Evolutionary conservation across 2,329 filamentous ascomycete species (phyloP).

Genomic region (Zasmidium cellare): DNA sequence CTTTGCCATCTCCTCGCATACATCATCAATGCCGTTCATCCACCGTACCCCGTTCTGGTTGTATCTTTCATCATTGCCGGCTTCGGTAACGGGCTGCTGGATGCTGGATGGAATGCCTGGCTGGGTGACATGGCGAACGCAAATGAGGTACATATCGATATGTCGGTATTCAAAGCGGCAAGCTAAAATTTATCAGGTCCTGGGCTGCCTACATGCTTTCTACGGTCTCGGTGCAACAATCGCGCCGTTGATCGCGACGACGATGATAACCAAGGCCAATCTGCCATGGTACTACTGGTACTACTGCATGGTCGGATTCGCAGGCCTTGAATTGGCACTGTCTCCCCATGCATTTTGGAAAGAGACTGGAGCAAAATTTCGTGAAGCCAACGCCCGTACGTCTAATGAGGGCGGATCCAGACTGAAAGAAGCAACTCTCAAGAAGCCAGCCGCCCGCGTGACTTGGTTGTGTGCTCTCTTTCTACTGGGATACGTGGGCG

Average conservation of each 20-base stretch:
- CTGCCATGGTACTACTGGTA: constrained; percentile 73
- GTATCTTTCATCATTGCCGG: constrained; percentile 66
- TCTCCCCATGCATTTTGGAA: constrained; percentile 62
- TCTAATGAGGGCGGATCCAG: constrained; percentile 48
- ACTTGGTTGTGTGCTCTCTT: constrained; percentile 76
- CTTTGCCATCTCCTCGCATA: constrained; percentile 65
- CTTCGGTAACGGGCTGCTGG: constrained; percentile 70
- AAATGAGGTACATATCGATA: constrained; percentile 2
- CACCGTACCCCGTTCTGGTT: constrained; percentile 67
- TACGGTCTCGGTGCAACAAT: constrained; percentile 73
- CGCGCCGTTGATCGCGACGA: constrained; percentile 68
- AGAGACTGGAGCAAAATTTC: constrained; percentile 60
- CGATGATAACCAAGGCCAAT: constrained; percentile 64
- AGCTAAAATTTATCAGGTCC: constrained; percentile 40
- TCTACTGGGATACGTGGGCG: constrained; percentile 75
- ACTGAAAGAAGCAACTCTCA: constrained; percentile 53
- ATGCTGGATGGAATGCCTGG: constrained; percentile 62
- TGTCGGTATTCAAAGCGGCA: constrained; percentile 38
- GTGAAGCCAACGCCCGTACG: constrained; percentile 49
- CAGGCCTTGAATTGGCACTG: constrained; percentile 56
- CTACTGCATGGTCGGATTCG: constrained; percentile 68
- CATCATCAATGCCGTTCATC: constrained; percentile 64
- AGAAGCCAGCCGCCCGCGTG: constrained; percentile 50
- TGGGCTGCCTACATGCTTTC: constrained; percentile 70
- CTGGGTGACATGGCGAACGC: constrained; percentile 71